Conservation (phyloP, 306 rosid genomes). For the Begonia loranthoides region DNA sequence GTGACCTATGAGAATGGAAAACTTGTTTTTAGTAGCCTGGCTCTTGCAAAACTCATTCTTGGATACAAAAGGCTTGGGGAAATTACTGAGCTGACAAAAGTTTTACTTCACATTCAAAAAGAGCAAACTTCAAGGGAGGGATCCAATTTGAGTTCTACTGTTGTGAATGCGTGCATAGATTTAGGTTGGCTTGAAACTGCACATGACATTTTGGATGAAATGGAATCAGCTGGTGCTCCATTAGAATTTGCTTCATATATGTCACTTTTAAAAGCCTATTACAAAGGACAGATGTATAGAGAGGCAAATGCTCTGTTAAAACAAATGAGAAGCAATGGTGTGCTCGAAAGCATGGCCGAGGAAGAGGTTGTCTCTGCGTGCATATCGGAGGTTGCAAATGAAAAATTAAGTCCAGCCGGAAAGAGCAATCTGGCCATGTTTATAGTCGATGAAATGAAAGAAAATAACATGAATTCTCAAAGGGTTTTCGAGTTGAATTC, state of each 20-base stretch:
- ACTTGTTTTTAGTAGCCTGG: slow-evolving; percentile 48
- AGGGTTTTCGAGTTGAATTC: slow-evolving; percentile 46
- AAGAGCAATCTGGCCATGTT: slow-evolving; percentile 27
- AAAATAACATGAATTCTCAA: slow-evolving; percentile 15
- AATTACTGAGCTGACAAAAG: slow-evolving; percentile 47
- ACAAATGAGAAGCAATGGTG: slow-evolving; percentile 39
- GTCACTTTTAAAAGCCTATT: slow-evolving; percentile 49
- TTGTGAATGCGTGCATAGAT: slow-evolving; percentile 48
- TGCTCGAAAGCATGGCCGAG: slow-evolving; percentile 15
- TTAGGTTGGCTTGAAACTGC: slow-evolving; percentile 85
- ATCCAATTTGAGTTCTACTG: slow-evolving; percentile 38
- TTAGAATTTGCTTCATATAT: slow-evolving; percentile 20
- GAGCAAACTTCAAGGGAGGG: slow-evolving; percentile 32
- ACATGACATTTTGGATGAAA: slow-evolving; percentile 80
- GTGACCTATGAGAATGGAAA: slow-evolving; percentile 39
- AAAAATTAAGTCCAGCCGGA: slow-evolving; percentile 7
- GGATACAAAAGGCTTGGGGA: slow-evolving; percentile 35
- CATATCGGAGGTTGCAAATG: slow-evolving; percentile 10
- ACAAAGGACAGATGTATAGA: slow-evolving; percentile 35
- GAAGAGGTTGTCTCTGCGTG: slow-evolving; percentile 21
- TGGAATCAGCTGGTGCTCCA: slow-evolving; percentile 33
- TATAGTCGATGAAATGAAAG: slow-evolving; percentile 36
- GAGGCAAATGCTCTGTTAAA: slow-evolving; percentile 61
- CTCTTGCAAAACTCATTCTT: slow-evolving; percentile 44
- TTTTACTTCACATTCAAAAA: slow-evolving; percentile 39